These are phyloP conservation scores for Microbotryum scabiosae DNA, from an alignment of 1,284 basidiomycete genomes.

Conservation along the genomic window DNA sequence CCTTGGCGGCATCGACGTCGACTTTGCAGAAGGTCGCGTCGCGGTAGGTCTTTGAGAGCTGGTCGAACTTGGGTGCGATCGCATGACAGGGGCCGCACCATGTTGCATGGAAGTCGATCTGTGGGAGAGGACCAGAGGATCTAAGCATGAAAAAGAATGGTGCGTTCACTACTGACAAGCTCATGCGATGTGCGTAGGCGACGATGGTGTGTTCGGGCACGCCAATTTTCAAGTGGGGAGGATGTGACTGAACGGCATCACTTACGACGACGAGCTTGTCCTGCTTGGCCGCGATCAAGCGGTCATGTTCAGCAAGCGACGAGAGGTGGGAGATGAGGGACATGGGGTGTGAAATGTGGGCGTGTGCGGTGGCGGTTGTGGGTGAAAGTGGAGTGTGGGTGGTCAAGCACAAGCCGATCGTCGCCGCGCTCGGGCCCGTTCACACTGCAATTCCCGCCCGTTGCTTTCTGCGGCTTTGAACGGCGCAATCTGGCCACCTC, in stretches of 20 bases:
- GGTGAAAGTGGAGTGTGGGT: too few species aligned
- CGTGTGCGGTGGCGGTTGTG: too few species aligned
- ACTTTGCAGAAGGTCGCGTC: slow-evolving; percentile 19
- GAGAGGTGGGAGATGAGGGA: slow-evolving; percentile 13
- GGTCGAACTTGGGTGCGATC: slow-evolving; percentile 27
- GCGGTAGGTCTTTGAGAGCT: slow-evolving; percentile 6
- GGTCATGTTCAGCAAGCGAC: slow-evolving; percentile 7
- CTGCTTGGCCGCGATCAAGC: slow-evolving; percentile 16
- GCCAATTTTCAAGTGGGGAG: not conserved
- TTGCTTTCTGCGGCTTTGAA: too few species aligned
- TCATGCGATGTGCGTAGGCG: not conserved
- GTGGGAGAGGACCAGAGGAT: too few species aligned
- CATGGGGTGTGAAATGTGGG: slow-evolving; percentile 2
- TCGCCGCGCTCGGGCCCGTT: too few species aligned
- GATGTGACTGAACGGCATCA: not conserved
- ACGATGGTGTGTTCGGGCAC: not conserved
- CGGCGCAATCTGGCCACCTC: too few species aligned
- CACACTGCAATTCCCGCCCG: too few species aligned
- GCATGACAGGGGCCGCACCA: slow-evolving; percentile 30
- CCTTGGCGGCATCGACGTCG: slow-evolving; percentile 2
- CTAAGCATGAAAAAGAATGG: too few species aligned
- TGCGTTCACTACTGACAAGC: too few species aligned
- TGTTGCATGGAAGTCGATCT: slow-evolving; percentile 26
- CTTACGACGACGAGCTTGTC: slow-evolving; percentile 21
- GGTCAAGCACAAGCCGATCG: too few species aligned